Percentiles rank a stretch among this genome's conserved stretches.
Conservation (phyloP, 768 basidiomycete genomes). For the Collybiopsis luxurians region DNA sequence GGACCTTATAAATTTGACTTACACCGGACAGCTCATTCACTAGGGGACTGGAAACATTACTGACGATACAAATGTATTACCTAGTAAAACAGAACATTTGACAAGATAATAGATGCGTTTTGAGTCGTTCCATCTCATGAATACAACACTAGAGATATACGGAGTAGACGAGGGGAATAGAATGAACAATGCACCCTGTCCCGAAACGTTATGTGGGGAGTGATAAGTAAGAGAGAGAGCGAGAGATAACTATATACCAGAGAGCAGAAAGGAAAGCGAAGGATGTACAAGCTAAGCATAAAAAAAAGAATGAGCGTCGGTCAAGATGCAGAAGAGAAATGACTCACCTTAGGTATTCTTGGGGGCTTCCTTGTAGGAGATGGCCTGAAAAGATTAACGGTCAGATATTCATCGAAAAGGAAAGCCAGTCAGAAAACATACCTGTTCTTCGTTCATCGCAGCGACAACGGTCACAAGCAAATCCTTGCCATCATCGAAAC, state of each 20-base stretch:
- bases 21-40: too few relatives aligned
- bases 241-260: slow-evolving; percentile 5
- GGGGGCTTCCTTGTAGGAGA: slow-evolving; percentile 88
- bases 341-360: slow-evolving; percentile 36
- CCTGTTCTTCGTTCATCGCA: slow-evolving; percentile 94
- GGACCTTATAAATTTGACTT: too few relatives aligned
- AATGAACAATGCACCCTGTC: not conserved
- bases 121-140: slow-evolving; percentile 1
- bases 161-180: not conserved
- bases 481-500: slow-evolving; percentile 86
- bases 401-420: not conserved
- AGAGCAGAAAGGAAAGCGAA: not conserved
- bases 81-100: not conserved
- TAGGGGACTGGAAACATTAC: too few relatives aligned
- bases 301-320: not conserved
- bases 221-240: not conserved
- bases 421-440: slow-evolving; percentile 19
- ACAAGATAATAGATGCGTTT: not conserved
- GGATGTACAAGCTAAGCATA: not conserved
- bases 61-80: not conserved
- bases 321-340: not conserved
- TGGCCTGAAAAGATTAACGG: slow-evolving; percentile 44
- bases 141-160: not conserved
- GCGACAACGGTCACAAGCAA: slow-evolving; percentile 81
- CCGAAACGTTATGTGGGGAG: not conserved